These are phyloP conservation scores for Camillea tinctor DNA, from an alignment of 2,329 filamentous ascomycete species.

Conservation along the genomic window DNA sequence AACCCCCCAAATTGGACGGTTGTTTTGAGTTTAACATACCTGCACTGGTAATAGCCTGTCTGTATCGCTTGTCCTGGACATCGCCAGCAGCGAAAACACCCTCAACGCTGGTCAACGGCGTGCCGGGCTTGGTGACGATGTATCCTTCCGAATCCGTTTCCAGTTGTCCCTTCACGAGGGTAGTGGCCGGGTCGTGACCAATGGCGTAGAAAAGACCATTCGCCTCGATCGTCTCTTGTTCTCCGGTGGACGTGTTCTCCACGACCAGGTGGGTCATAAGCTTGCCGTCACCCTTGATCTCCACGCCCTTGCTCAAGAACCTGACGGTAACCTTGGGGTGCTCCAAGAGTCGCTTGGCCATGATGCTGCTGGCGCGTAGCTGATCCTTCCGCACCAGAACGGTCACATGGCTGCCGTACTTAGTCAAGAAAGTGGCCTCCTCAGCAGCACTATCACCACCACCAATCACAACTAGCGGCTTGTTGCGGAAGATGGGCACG, in stretches of 20 bases:
- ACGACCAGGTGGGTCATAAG: conserved; percentile 89
- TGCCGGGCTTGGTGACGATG: conserved; percentile 80
- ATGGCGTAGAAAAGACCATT: conserved; percentile 97
- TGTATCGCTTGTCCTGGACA: conserved; percentile 97
- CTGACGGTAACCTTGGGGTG: conserved; percentile 89
- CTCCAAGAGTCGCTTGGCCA: conserved; percentile 78
- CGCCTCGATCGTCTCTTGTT: conserved; percentile 80
- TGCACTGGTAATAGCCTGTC: conserved; percentile 96
- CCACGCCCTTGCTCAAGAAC: conserved; percentile 78
- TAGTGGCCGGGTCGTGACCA: conserved; percentile 90
- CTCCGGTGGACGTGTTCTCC: conserved; percentile 73
- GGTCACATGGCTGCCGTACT: conserved; percentile 93
- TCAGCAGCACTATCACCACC: conserved; percentile 96
- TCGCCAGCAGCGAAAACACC: conserved; percentile 97
- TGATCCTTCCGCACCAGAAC: conserved; percentile 87
- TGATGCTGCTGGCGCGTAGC: conserved; percentile 85
- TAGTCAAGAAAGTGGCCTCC: conserved; percentile 95
- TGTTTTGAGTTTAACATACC: conserved; percentile 56
- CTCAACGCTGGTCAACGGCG: conserved; percentile 80
- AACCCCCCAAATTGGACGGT: neutral
- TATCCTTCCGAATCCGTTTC: conserved; percentile 89
- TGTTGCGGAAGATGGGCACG: conserved; percentile 95
- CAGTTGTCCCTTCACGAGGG: conserved; percentile 87
- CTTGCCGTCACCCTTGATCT: conserved; percentile 82
- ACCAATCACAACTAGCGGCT: conserved; percentile 92